Evolutionary conservation across 2,329 filamentous ascomycete genomes (phyloP), one percentile per base, ranked within the genome.

Genomic region (Aspergillus piperis): DNA sequence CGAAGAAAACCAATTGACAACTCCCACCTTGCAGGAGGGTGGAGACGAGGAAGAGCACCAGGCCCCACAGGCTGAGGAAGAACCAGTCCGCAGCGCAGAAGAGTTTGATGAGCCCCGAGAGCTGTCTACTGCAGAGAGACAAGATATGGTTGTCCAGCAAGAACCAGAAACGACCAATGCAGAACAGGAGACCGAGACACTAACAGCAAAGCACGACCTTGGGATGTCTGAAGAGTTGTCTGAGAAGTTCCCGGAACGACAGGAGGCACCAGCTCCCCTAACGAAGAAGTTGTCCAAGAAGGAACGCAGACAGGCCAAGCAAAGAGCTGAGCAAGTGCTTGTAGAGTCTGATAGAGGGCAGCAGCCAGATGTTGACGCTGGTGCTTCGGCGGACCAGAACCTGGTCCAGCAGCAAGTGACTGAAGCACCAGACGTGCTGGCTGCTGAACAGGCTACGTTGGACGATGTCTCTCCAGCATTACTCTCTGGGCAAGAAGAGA

Each of bases 241-340:
- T 54, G 62, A 56, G 55, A 49, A 47, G 27, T 39, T 51, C 59
- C 13, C 58, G 50, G 19, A 55, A 2, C 50, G 60, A 38, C 49
- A 61, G 7, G 61, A 59, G 23, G 17, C 56, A 8, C 49, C 53
- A 11, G 60, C 59, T 7, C 39, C 66, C 11, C 21, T 65, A 32
- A 62, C 64, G 36, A 64, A 66, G 65, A 72, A 74, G 54, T 54
- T 68, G 10, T 73, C 71, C 50, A 78, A 78, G 64, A 78, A 78
- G 58, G 70, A 76, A 67, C 73, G 78, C 59, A 69, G 58, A 54
- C 74, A 69, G 57, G 68, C 69, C 23, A 70, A 73, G 65, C 71
- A 74, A 51, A 66, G 69, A 39, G 62, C 52, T 15, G 64, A 67
- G 25, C 41, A 64, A 54, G 62, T 61, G 19, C 11, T 55, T 36